Evolutionary conservation across 805 yeast species (phyloP), one percentile per base, ranked within the genome.

Genomic region (Monosporozyma unispora): DNA sequence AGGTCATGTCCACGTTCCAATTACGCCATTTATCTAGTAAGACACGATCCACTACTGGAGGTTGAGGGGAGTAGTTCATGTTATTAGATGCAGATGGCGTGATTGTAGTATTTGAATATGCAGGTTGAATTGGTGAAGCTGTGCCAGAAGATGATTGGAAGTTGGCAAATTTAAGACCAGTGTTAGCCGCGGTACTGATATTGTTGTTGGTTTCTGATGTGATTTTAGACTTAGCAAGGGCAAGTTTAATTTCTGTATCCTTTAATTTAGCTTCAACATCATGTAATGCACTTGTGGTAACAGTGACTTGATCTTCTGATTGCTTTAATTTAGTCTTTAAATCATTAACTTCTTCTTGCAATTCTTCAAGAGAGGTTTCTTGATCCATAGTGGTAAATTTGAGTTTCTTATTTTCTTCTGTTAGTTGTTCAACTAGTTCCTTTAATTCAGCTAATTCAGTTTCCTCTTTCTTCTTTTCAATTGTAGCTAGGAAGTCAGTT

Each of bases 1-100:
- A 58, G 23, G 87, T 75, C 95, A 90, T 86, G 60, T 90, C 96
- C 2, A 88, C 76, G 60, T 84, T 87, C 89, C 90, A 90, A 45
- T 79, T 81, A 55, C 80, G 81, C 95, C 95, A 90, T 55, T 79
- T 80, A 61, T 74, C 71, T 55, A 90, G 67, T 57, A 79, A 81
- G 11, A 75, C 75, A 6, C 79, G 76, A 52, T 77, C 78, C 48
- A 39, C 67, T 61, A 25, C 54, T 48, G 48, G 55, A 44, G 23
- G 29, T 50, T 56, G 55, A 23, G 42, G 27, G 6, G 42, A 39
- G n/a, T 39, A 39, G 22, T 39, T 22, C 16, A 9, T 19, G 22
- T 21, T 10, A 21, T 21, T 39, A 18, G 42, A 39, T 39, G 42
- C 25, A 19, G 42, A 6, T 12, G 42, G 16, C 3, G 27, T 21